Conservation (phyloP, 2,329 filamentous ascomycete species). For the Colletotrichum brevisporum region DNA sequence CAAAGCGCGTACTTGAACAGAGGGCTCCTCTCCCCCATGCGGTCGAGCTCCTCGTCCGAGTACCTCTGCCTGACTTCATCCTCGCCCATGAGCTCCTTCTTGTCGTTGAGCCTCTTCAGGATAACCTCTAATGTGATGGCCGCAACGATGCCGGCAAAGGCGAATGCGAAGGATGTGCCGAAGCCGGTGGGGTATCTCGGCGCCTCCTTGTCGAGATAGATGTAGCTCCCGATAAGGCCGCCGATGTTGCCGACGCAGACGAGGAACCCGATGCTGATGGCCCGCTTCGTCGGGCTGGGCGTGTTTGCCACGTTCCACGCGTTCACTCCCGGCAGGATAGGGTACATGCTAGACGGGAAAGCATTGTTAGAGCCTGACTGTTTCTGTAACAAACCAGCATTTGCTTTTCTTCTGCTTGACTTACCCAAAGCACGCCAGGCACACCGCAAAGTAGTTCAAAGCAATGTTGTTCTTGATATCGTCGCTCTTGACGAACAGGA, state of each 20-base stretch:
- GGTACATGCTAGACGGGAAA: constrained; percentile 53
- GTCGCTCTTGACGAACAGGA: constrained; percentile 53
- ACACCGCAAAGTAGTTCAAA: constrained; percentile 59
- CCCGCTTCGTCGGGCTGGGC: constrained; percentile 54
- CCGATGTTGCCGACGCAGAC: constrained; percentile 57
- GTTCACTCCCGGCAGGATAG: constrained; percentile 56
- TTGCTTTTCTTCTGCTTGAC: too few species aligned
- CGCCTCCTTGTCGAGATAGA: constrained; percentile 40
- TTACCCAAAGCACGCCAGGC: constrained; percentile 54
- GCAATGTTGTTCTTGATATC: constrained; percentile 56
- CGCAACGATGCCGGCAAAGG: constrained; percentile 38
- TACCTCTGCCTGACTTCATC: constrained; percentile 48
- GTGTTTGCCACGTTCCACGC: constrained; percentile 59
- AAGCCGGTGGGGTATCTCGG: constrained; percentile 40
- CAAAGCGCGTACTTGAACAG: constrained; percentile 48
- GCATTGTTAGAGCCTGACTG: constrained; percentile 18
- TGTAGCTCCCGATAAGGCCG: constrained; percentile 47
- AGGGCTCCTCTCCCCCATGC: constrained; percentile 50
- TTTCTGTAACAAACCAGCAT: too few species aligned
- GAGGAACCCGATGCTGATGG: constrained; percentile 57
- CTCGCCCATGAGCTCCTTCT: constrained; percentile 44
- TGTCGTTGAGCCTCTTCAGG: constrained; percentile 43
- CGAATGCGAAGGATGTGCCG: constrained; percentile 34
- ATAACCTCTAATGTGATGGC: constrained; percentile 32
- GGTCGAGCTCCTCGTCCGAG: constrained; percentile 46